Evolutionary conservation across 108 stramenopile genomes (phyloP).

Genomic region (Skeletonema potamos): DNA sequence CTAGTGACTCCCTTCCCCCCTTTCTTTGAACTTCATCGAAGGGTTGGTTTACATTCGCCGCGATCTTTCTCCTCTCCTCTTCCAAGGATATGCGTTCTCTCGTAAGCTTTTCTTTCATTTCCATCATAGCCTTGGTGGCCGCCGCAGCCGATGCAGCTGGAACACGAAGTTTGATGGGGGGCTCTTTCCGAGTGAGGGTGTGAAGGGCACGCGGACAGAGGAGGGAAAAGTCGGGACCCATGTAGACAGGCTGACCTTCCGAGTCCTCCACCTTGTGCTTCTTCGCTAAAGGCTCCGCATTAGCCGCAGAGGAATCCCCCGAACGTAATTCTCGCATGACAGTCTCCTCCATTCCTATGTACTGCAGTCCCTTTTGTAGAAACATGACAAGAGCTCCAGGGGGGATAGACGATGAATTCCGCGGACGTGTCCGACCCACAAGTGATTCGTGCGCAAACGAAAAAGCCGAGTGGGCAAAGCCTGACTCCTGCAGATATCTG

Average conservation of each 20-base stretch:
- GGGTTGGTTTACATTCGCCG: constrained; percentile 12
- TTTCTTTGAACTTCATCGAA: constrained; percentile 3
- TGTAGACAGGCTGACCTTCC: constrained; percentile 9
- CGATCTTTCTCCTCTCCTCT: constrained; percentile 13
- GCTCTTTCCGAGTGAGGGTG: constrained; percentile 69
- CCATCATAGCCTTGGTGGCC: constrained; percentile 68
- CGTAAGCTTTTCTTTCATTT: constrained; percentile 57
- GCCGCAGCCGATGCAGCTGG: constrained; percentile 82
- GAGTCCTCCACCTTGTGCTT: constrained; percentile 6
- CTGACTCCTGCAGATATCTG: constrained; percentile 89
- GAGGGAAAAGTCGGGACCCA: constrained; percentile 61
- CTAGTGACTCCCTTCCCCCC: constrained; percentile 18
- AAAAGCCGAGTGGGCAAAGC: constrained; percentile 94
- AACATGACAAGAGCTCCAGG: constrained; percentile 86
- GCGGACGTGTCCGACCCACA: constrained; percentile 69
- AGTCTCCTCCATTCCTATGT: constrained; percentile 87
- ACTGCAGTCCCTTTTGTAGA: constrained; percentile 89
- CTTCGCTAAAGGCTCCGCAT: constrained; percentile 6
- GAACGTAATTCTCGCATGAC: constrained; percentile 48
- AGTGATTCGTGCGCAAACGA: constrained; percentile 95
- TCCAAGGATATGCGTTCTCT: constrained; percentile 14
- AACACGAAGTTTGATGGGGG: constrained; percentile 81
- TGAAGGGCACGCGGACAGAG: constrained; percentile 68
- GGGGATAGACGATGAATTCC: constrained; percentile 71
- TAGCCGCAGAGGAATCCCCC: background rate